Evolutionary conservation across 331 rosid genomes (phyloP).

Genomic region (Quercus lobata): DNA sequence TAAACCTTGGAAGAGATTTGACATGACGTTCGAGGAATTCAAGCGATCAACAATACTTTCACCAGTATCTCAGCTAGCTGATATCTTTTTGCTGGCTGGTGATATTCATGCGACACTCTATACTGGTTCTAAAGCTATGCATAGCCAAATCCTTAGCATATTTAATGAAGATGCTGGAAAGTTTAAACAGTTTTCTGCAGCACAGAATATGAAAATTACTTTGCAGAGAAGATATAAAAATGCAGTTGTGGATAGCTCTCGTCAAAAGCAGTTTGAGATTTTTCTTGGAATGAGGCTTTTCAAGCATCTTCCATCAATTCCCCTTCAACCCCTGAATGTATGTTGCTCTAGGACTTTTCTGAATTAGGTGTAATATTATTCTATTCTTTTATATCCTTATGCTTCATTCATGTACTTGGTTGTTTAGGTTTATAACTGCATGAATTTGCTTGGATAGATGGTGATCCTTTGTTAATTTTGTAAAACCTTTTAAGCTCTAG

Average conservation of each 20-base stretch:
- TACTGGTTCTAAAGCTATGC: slow-evolving; percentile 99
- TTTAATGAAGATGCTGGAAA: slow-evolving; percentile 92
- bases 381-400: slow-evolving; percentile 5
- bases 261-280: slow-evolving; percentile 95
- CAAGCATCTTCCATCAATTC: slow-evolving; percentile 97
- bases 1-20: slow-evolving; percentile 99
- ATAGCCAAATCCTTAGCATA: slow-evolving; percentile 97
- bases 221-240: slow-evolving; percentile 93
- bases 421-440: not conserved
- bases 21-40: slow-evolving; percentile 94
- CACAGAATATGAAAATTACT: slow-evolving; percentile 94
- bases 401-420: slow-evolving; percentile 21
- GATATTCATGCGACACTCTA: slow-evolving; percentile 98
- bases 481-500: not conserved
- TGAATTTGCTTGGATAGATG: not conserved
- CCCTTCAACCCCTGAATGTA: slow-evolving; percentile 85
- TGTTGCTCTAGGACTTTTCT: slow-evolving; percentile 39
- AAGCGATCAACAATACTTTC: slow-evolving; percentile 87
- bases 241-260: slow-evolving; percentile 94
- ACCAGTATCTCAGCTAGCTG: slow-evolving; percentile 89
- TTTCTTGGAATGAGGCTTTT: slow-evolving; percentile 95
- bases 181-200: slow-evolving; percentile 92
- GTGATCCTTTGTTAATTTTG: slow-evolving; percentile 6
- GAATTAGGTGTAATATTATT: slow-evolving; percentile 31
- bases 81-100: slow-evolving; percentile 94